phyloP scores from a whole-genome alignment of 2,329 filamentous ascomycete species.

The Cordyceps farinosa region DNA sequence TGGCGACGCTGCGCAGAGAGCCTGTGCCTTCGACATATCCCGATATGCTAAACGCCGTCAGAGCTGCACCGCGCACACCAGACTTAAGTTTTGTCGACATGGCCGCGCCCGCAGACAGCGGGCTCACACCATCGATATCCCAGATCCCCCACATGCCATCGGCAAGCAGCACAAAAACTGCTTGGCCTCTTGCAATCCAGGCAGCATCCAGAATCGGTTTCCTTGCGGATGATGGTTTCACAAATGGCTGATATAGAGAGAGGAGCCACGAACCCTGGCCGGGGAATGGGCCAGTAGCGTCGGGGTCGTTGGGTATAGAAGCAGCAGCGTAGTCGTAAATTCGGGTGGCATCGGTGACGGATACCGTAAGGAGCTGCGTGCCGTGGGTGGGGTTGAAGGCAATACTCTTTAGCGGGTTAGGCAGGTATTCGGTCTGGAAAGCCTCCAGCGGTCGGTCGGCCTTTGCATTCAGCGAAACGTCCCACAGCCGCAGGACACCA shows the following conservation, averaged over 20 bases:
- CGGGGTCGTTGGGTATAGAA: constrained; percentile 49
- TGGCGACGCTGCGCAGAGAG: constrained; percentile 43
- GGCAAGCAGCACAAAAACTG: constrained; percentile 54
- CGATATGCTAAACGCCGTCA: constrained; percentile 55
- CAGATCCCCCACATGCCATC: constrained; percentile 67
- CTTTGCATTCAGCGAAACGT: constrained; percentile 47
- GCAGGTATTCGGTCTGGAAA: constrained; percentile 59
- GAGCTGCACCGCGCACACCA: constrained; percentile 54
- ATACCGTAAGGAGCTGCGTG: constrained; percentile 56
- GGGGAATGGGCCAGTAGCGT: constrained; percentile 48
- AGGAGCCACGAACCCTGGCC: constrained; percentile 62
- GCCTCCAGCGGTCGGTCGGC: constrained; percentile 37
- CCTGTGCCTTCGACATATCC: constrained; percentile 60
- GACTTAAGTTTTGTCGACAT: constrained; percentile 49
- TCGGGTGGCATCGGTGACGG: constrained; percentile 53
- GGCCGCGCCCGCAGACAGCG: constrained; percentile 38
- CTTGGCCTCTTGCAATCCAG: constrained; percentile 59
- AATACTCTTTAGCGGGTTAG: constrained; percentile 51
- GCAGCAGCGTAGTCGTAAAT: constrained; percentile 59
- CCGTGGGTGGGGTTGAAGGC: constrained; percentile 59
- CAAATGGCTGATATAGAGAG: constrained; percentile 57
- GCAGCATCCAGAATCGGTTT: constrained; percentile 61
- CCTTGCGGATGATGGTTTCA: constrained; percentile 45
- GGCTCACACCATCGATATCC: constrained; percentile 59
- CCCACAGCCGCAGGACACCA: constrained; percentile 57